Base-by-base conservation (phyloP, 495 filamentous ascomycete species). In the Aspergillus carlsbadensis region DNA sequence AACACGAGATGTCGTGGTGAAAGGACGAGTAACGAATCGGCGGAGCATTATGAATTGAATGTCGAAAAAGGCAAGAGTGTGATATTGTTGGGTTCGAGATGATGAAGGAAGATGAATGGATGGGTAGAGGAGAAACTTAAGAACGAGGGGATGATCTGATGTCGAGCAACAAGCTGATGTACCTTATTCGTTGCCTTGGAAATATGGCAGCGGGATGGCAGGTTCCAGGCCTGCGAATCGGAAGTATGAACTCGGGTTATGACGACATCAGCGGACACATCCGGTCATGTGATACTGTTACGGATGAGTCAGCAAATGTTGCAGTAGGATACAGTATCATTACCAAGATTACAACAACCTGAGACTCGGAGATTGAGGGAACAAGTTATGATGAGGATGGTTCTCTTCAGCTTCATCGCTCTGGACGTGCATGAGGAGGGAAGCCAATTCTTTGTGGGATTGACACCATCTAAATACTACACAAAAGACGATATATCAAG, bases 11-110 rank as follows among this genome's bases (percentile, higher is more conserved):
- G 72, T 75, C 54, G 74, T 78, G 59, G 75, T 71, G 26, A 82
- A 72, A 67, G 82, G 76, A 73, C 82, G 82, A 70, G 76, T 70
- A 64, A 88, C 62, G 42, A 78, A 74, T 73, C 85, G 85, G 61
- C 86, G 85, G 63, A 87, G 77, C 88, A 92, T 92, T 31, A 48
- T 80, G 66, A 60, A 14, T 22, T 36, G 11, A 21, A 41, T 41
- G 39, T 21, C 6, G 59, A 35, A 60, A 42, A 54, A 40, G 53
- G 56, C 31, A 39, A 42, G 52, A 31, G 45, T 31, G 42, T 46
- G 43, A 40, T 5, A 18, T 52, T 52, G n/a, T n/a, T n/a, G n/a
- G n/a, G n/a, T n/a, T n/a, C n/a, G n/a, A n/a, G n/a, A n/a, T n/a
- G n/a, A n/a, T n/a, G 15, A 54, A 56, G 34, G 26, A 26, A 33